These are phyloP conservation scores for Mimosa bimucronata DNA, from an alignment of 306 rosid species.

Conservation along the genomic window DNA sequence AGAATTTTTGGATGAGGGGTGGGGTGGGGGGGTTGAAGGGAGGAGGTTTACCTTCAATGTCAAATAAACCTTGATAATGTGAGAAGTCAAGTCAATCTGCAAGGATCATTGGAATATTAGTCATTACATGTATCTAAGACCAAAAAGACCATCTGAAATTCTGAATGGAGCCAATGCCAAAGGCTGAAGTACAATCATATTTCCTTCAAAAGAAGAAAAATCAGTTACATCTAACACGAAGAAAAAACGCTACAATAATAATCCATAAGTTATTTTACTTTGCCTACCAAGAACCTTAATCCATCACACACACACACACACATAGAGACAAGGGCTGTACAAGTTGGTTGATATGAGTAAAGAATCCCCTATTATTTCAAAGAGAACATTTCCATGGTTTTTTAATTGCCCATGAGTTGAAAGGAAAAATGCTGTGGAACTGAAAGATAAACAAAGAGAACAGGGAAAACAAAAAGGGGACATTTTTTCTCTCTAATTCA, in stretches of 20 bases:
- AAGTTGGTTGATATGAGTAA: not conserved
- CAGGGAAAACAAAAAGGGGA: not conserved
- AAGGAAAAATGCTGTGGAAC: slow-evolving; percentile 2
- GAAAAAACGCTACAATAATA: slow-evolving; percentile 3
- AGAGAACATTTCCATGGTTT: not conserved
- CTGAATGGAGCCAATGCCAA: not conserved
- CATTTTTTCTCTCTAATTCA: not conserved
- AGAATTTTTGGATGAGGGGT: not conserved
- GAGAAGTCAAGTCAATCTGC: slow-evolving; percentile 94
- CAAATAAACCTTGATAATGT: slow-evolving; percentile 80
- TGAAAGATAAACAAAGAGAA: not conserved
- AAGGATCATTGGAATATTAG: slow-evolving; percentile 40
- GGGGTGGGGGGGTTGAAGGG: not conserved
- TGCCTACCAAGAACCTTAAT: slow-evolving; percentile 10
- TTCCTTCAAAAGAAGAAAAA: not conserved
- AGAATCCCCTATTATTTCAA: not conserved
- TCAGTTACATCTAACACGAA: not conserved
- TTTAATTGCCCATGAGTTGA: slow-evolving; percentile 14
- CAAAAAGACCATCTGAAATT: slow-evolving; percentile 12
- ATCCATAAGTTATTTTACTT: not conserved
- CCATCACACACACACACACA: not conserved
- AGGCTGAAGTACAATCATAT: slow-evolving; percentile 9
- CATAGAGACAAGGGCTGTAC: not conserved
- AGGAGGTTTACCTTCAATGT: slow-evolving; percentile 75
- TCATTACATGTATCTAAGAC: slow-evolving; percentile 14